These are phyloP conservation scores for Mikania micrantha DNA, from an alignment of 129 eudicot genomes.

Conservation along the genomic window DNA sequence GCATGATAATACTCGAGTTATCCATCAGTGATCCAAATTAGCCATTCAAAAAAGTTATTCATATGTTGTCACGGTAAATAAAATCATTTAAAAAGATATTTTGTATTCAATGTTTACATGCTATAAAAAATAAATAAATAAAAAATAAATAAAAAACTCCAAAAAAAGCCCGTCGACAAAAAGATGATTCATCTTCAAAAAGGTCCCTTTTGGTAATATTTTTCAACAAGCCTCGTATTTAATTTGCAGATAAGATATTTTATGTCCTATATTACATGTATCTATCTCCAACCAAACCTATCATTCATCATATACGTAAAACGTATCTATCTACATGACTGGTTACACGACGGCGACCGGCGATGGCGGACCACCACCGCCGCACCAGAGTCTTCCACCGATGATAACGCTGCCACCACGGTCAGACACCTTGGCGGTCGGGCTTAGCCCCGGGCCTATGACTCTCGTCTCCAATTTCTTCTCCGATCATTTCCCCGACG, in stretches of 20 bases:
- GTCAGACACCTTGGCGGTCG: slow-evolving; percentile 3
- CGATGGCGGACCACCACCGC: neutral
- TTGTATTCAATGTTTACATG: no score
- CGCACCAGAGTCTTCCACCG: slow-evolving; percentile 6
- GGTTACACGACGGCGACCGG: neutral
- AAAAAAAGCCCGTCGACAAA: neutral
- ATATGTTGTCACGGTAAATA: no score
- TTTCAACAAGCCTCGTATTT: neutral
- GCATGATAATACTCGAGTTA: no score
- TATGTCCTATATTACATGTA: neutral
- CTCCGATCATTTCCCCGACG: slow-evolving; percentile 20
- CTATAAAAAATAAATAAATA: no score
- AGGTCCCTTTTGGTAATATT: slow-evolving; percentile 12
- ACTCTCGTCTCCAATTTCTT: slow-evolving; percentile 31
- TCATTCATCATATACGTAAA: no score
- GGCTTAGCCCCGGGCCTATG: slow-evolving; percentile 31
- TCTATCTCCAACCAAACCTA: neutral
- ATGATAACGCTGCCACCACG: slow-evolving; percentile 18
- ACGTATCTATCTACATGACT: neutral
- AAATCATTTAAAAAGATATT: neutral
- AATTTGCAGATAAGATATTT: neutral
- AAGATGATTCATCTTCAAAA: neutral
- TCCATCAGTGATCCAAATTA: no score
- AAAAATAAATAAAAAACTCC: neutral
- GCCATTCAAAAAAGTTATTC: no score